These are phyloP conservation scores for Lichtheimia corymbifera DNA, from an alignment of 371 early-diverging fungal species.

Conservation along the genomic window DNA sequence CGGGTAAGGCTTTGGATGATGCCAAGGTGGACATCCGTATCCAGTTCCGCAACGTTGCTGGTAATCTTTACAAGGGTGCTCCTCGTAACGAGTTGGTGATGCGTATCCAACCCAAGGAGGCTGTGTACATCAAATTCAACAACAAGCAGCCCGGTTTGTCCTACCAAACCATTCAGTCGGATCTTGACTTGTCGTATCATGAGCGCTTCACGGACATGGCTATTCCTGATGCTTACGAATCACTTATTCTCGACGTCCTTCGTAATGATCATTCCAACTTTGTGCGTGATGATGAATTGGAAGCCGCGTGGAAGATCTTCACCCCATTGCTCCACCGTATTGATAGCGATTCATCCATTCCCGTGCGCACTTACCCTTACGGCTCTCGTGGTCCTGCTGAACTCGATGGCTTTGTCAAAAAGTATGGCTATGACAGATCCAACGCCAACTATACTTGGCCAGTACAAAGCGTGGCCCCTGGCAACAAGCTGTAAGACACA, in stretches of 20 bases:
- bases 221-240: constrained; percentile 97
- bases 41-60: constrained; percentile 88
- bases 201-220: constrained; percentile 77
- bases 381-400: constrained; percentile 88
- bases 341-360: constrained; percentile 60
- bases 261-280: constrained; percentile 94
- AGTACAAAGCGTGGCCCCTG: constrained; percentile 34
- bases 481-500: constrained; percentile 9
- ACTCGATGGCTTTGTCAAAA: constrained; percentile 70
- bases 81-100: constrained; percentile 94
- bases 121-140: constrained; percentile 93
- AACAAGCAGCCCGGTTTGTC: constrained; percentile 89
- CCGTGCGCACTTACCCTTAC: constrained; percentile 74
- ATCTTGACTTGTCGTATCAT: constrained; percentile 90
- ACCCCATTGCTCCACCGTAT: constrained; percentile 91
- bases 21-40: constrained; percentile 87
- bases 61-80: constrained; percentile 69
- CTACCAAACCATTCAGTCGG: constrained; percentile 75
- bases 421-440: constrained; percentile 67
- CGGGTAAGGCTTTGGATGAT: constrained; percentile 89
- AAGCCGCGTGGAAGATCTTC: constrained; percentile 96
- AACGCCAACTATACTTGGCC: constrained; percentile 43
- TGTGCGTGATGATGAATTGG: constrained; percentile 94
- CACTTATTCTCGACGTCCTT: constrained; percentile 87
- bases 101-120: constrained; percentile 92